phyloP scores from a whole-genome alignment of 2,329 filamentous ascomycete species.

The Cephalotrichum gorgonifer region DNA sequence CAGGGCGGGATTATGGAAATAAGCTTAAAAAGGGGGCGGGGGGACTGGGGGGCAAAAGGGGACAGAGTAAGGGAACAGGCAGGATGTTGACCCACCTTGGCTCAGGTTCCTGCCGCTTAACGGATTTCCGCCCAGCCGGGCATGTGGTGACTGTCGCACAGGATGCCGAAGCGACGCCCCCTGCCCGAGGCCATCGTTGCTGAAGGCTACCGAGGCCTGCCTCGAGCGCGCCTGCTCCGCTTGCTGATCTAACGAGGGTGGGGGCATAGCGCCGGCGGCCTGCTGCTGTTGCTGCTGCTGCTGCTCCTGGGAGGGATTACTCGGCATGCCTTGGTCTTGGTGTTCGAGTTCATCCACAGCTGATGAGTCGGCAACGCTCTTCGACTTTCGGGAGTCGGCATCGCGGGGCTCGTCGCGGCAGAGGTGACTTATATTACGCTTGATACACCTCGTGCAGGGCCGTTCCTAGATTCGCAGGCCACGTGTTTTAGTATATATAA shows the following conservation, averaged over 20 bases:
- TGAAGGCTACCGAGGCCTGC: slow-evolving; percentile 1
- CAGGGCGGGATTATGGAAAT: not conserved
- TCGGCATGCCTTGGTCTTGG: not conserved
- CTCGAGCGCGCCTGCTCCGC: not conserved
- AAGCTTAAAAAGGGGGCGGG: not conserved
- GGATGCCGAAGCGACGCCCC: slow-evolving; percentile 33
- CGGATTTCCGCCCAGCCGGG: slow-evolving; percentile 43
- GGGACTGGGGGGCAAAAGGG: slow-evolving; percentile 5
- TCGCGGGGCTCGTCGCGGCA: slow-evolving; percentile 97
- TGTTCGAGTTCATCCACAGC: slow-evolving; percentile 50
- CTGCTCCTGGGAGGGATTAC: slow-evolving; percentile 13
- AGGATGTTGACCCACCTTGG: slow-evolving; percentile 55
- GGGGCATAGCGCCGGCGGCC: not conserved
- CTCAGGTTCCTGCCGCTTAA: slow-evolving; percentile 44
- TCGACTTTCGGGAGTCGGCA: slow-evolving; percentile 67
- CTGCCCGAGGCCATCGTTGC: slow-evolving; percentile 1
- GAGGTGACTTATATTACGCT: slow-evolving; percentile 95
- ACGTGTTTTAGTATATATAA: not conserved
- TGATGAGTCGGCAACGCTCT: slow-evolving; percentile 49
- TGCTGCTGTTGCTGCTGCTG: slow-evolving; percentile 15
- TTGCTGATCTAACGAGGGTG: not conserved
- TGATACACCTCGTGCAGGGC: slow-evolving; percentile 94
- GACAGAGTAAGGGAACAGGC: slow-evolving; percentile 5
- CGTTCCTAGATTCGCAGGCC: slow-evolving; percentile 54
- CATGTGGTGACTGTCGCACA: slow-evolving; percentile 60